Evolutionary conservation across 208 protist species (phyloP).

Genomic region (Lotmaria passim): DNA sequence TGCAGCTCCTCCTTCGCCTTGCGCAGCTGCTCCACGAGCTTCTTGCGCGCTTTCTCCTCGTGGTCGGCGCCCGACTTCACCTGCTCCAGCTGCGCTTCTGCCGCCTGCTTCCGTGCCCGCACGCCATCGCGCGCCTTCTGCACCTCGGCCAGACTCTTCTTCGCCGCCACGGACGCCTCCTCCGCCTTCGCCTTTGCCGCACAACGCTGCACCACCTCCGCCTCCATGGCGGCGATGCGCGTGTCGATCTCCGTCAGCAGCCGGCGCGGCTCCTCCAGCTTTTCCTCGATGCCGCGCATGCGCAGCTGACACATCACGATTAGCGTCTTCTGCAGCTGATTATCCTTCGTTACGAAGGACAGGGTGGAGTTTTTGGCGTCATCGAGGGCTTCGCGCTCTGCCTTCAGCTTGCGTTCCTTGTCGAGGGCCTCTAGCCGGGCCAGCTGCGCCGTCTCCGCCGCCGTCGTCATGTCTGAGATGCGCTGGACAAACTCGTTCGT

Average conservation of each 20-base stretch:
- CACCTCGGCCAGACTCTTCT: constrained; percentile 69
- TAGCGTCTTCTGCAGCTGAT: constrained; percentile 91
- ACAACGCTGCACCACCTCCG: constrained; percentile 42
- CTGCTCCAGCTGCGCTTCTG: constrained; percentile 76
- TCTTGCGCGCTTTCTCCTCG: constrained; percentile 72
- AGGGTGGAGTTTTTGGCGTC: constrained; percentile 95
- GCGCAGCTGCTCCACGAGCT: constrained; percentile 79
- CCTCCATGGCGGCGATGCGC: constrained; percentile 61
- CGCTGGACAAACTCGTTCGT: constrained; percentile 91
- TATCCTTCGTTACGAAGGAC: constrained; percentile 94
- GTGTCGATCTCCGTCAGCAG: constrained; percentile 73
- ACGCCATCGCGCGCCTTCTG: constrained; percentile 69
- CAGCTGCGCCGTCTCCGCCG: constrained; percentile 94
- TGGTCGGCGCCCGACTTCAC: constrained; percentile 75
- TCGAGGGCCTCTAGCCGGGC: constrained; percentile 93
- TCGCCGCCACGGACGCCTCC: constrained; percentile 53
- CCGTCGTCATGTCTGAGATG: constrained; percentile 88
- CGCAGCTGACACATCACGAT: constrained; percentile 93
- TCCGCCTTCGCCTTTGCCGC: constrained; percentile 58
- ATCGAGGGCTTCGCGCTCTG: constrained; percentile 95
- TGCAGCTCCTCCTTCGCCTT: constrained; percentile 84
- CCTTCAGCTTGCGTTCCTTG: constrained; percentile 91
- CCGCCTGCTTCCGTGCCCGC: constrained; percentile 57
- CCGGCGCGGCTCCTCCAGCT: constrained; percentile 75
- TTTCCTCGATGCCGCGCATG: constrained; percentile 73